Percentiles rank a stretch among this genome's conserved stretches.
These are phyloP conservation scores for Aspergillus amoenus DNA, from an alignment of 2,329 filamentous ascomycete genomes.

Conservation along the genomic window DNA sequence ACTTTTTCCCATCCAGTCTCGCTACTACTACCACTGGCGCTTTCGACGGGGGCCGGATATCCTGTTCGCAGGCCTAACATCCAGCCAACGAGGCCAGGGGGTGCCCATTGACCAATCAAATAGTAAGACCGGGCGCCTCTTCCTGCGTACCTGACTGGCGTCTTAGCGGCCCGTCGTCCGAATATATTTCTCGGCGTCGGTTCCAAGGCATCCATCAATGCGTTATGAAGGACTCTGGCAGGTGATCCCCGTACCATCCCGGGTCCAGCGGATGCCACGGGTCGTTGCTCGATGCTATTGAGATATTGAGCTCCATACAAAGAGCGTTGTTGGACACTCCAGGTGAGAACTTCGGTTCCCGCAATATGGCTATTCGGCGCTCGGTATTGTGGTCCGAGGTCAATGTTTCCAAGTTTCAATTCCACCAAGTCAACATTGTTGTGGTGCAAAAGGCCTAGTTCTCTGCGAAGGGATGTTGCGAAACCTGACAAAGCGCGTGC, in stretches of 20 bases:
- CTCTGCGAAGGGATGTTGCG: conserved; percentile 73
- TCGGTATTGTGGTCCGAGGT: conserved; percentile 65
- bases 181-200: conserved; percentile 40
- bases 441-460: conserved; percentile 68
- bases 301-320: conserved; percentile 42
- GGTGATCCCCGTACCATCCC: conserved; percentile 61
- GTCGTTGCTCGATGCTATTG: conserved; percentile 44
- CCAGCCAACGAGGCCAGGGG: conserved; percentile 77
- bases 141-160: conserved; percentile 72
- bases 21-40: conserved; percentile 14
- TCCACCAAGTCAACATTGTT: conserved; percentile 72
- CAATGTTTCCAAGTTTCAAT: conserved; percentile 87
- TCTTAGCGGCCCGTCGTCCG: conserved; percentile 36
- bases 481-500: conserved; percentile 85
- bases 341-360: conserved; percentile 58
- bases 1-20: conserved; percentile 14
- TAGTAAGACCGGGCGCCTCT: conserved; percentile 82
- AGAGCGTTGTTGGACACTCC: conserved; percentile 59
- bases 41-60: conserved; percentile 19
- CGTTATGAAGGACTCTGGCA: conserved; percentile 76
- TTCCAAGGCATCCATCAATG: conserved; percentile 86
- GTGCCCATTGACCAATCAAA: conserved; percentile 78
- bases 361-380: conserved; percentile 42
- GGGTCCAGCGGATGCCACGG: conserved; percentile 39
- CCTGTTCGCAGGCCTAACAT: conserved; percentile 75